Percentiles rank a stretch among this genome's conserved stretches.
Conservation (phyloP, 2,329 filamentous ascomycete species). For the Acrocalymma vagum region DNA sequence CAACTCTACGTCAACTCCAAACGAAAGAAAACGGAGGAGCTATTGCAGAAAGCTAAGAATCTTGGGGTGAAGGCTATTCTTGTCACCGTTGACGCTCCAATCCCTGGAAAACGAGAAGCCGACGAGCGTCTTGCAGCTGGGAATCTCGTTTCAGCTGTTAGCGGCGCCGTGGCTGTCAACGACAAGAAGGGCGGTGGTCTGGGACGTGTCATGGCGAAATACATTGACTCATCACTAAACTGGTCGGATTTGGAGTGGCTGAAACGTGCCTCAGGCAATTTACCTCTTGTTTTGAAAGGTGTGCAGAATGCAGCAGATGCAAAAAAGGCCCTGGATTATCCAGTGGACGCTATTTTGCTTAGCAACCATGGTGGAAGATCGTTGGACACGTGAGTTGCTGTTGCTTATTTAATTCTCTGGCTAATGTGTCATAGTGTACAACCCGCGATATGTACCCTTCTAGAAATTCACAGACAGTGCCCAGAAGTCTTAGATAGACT, state of each 20-base stretch:
- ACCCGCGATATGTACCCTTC: constrained; percentile 40
- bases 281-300: constrained; percentile 26
- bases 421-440: too few relatives aligned
- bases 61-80: constrained; percentile 19
- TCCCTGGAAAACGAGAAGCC: constrained; percentile 24
- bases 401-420: too few relatives aligned
- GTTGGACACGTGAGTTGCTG: constrained; percentile 47
- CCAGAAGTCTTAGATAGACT: constrained; percentile 67
- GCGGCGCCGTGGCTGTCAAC: constrained; percentile 57
- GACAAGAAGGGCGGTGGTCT: constrained; percentile 65
- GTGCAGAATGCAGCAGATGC: constrained; percentile 29
- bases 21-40: constrained; percentile 15
- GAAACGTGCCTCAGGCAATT: constrained; percentile 46
- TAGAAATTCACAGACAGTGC: constrained; percentile 69
- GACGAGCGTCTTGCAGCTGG: constrained; percentile 22
- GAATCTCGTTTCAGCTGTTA: constrained; percentile 46
- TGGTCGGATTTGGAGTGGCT: constrained; percentile 47
- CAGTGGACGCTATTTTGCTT: constrained; percentile 48
- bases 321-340: constrained; percentile 1
- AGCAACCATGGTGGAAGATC: constrained; percentile 61
- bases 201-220: constrained; percentile 65
- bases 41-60: constrained; percentile 25
- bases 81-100: constrained; percentile 26
- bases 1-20: constrained; percentile 30
- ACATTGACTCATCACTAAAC: constrained; percentile 58